Evolutionary conservation across 2,329 filamentous ascomycete genomes (phyloP).

Genomic region (Penicillium decumbens): DNA sequence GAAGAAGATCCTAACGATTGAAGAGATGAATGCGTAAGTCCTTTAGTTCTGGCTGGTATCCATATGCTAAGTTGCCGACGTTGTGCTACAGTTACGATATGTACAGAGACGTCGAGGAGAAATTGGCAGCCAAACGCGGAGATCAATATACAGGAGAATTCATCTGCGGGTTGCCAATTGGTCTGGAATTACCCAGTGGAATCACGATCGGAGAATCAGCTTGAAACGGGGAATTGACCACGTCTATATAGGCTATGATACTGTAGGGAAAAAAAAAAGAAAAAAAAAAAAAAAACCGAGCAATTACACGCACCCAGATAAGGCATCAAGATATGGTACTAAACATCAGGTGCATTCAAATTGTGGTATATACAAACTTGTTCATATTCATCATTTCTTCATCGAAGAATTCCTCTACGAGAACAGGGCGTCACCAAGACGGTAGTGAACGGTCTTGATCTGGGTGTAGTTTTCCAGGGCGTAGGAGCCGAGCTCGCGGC

Average conservation of each 20-base stretch:
- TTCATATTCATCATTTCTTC: slow-evolving; percentile 8
- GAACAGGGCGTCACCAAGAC: slow-evolving; percentile 45
- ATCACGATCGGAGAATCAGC: slow-evolving; percentile 19
- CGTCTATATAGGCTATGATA: no score
- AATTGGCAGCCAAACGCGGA: slow-evolving; percentile 33
- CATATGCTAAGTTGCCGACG: neutral
- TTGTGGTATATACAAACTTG: slow-evolving; percentile 13
- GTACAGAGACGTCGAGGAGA: slow-evolving; percentile 53
- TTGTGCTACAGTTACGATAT: slow-evolving; percentile 51
- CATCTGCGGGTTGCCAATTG: slow-evolving; percentile 45
- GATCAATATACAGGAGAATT: slow-evolving; percentile 38
- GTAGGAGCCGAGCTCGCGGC: slow-evolving; percentile 45
- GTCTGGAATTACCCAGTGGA: slow-evolving; percentile 39
- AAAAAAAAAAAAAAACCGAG: neutral
- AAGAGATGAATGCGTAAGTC: slow-evolving; percentile 63
- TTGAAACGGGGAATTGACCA: neutral
- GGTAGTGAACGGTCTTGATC: slow-evolving; percentile 46
- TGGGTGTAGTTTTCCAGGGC: slow-evolving; percentile 49
- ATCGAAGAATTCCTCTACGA: slow-evolving; percentile 25
- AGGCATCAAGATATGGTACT: neutral
- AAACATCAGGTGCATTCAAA: slow-evolving; percentile 2
- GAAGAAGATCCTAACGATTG: slow-evolving; percentile 60
- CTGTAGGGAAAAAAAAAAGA: no score
- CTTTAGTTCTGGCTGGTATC: neutral
- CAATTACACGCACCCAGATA: neutral